These are phyloP conservation scores for Bondarzewia mesenterica DNA, from an alignment of 1,284 basidiomycete species.

Conservation along the genomic window DNA sequence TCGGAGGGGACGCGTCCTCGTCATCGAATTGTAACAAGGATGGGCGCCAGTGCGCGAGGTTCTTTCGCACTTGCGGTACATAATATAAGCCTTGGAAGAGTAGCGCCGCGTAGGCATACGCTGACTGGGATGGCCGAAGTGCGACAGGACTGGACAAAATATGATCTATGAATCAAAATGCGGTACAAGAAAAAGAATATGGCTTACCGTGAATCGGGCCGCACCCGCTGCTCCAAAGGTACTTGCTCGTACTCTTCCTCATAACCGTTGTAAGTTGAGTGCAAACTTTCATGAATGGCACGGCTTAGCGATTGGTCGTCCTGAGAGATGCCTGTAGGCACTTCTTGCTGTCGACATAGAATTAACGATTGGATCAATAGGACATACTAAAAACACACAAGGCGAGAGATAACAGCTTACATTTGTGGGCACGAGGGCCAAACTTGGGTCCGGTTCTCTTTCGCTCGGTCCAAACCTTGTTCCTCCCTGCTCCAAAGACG, in stretches of 20 bases:
- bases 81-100: slow-evolving; percentile 57
- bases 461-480: slow-evolving; percentile 47
- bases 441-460: slow-evolving; percentile 51
- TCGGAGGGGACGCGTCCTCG: slow-evolving; percentile 10
- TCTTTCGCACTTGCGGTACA: slow-evolving; percentile 56
- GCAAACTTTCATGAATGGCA: slow-evolving; percentile 58
- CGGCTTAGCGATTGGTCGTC: slow-evolving; percentile 54
- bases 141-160: slow-evolving; percentile 41
- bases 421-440: slow-evolving; percentile 62
- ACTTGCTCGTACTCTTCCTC: slow-evolving; percentile 28
- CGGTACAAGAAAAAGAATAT: not conserved
- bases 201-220: slow-evolving; percentile 52
- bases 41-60: slow-evolving; percentile 40
- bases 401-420: slow-evolving; percentile 25
- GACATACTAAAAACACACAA: not conserved
- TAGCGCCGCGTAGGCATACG: slow-evolving; percentile 48
- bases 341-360: slow-evolving; percentile 23
- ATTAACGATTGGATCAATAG: slow-evolving; percentile 3
- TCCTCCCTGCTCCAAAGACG: slow-evolving; percentile 34
- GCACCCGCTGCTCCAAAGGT: slow-evolving; percentile 39
- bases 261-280: slow-evolving; percentile 20
- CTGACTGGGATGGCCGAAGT: slow-evolving; percentile 45
- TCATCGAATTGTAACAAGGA: slow-evolving; percentile 9
- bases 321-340: slow-evolving; percentile 30
- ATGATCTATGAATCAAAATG: slow-evolving; percentile 5